Evolutionary conservation across 2,329 filamentous ascomycete species (phyloP).

Genomic region (Rhexocercosporidium sp.): DNA sequence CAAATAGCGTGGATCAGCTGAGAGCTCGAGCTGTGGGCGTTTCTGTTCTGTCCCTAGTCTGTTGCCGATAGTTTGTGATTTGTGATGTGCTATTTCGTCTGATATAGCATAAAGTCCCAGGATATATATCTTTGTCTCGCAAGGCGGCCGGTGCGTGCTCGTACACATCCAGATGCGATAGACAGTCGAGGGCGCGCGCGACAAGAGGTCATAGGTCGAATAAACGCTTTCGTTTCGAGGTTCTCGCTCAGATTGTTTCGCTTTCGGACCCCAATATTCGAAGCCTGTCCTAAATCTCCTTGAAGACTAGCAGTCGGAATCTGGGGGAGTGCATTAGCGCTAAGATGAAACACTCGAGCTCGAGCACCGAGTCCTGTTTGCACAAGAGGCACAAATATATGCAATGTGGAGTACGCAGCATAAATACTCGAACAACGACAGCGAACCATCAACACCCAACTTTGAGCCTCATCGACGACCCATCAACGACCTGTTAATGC

Average conservation of each 20-base stretch:
- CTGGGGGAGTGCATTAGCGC: slow-evolving; percentile 34
- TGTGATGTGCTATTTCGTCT: slow-evolving; percentile 5
- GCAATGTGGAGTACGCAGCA: slow-evolving; percentile 16
- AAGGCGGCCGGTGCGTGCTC: slow-evolving; percentile 1
- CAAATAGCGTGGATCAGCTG: slow-evolving; percentile 33
- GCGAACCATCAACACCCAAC: background rate
- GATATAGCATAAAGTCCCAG: slow-evolving; percentile 11
- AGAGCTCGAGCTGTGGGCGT: slow-evolving; percentile 16
- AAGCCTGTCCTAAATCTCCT: background rate
- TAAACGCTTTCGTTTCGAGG: slow-evolving; percentile 29
- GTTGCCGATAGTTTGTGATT: background rate
- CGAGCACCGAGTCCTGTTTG: background rate
- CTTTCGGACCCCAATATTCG: background rate
- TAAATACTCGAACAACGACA: slow-evolving; percentile 25
- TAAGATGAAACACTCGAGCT: slow-evolving; percentile 26
- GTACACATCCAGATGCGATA: slow-evolving; percentile 8
- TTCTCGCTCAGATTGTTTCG: slow-evolving; percentile 7
- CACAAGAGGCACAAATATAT: slow-evolving; percentile 18
- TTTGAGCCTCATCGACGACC: slow-evolving; percentile 15
- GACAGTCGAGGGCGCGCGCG: slow-evolving; percentile 2
- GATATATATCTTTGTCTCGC: slow-evolving; percentile 2
- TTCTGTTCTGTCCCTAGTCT: slow-evolving; percentile 6
- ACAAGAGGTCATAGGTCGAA: slow-evolving; percentile 23
- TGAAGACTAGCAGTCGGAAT: slow-evolving; percentile 13
- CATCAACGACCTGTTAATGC: background rate